Evolutionary conservation across 306 rosid species (phyloP), one percentile per base, ranked within the genome.

Genomic region (Quercus parvula): DNA sequence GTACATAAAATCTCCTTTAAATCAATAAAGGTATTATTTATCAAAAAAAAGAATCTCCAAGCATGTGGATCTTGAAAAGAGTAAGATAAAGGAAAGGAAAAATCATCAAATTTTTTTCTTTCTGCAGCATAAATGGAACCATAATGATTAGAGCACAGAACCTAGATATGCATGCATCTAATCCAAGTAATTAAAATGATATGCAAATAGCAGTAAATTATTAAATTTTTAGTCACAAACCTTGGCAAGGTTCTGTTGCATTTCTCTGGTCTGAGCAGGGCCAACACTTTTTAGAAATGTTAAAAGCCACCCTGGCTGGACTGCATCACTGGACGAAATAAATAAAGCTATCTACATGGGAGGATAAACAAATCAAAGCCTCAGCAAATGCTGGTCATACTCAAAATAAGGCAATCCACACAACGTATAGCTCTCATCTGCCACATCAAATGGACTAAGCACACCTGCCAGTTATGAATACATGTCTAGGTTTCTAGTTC

Each of bases 191-290:
- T n/a, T 38, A 20, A 30, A 1, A 20, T 64, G 8, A 69, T 13
- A 41, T 27, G 33, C 9, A 31, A 14, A 20, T 25, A 56, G 24
- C 68, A 33, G 28, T 6, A 70, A 66, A 80, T 67, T 25, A 30
- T 55, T 20, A 14, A 2, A 75, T 46, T 67, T 57, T 58, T 13
- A 75, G 79, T 66, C 75, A 88, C 91, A 58, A 58, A 95, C 99
- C 99, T 91, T 86, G 74, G 88, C 92, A 64, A 95, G 89, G 91
- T 90, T 89, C 81, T 81, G 88, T 79, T 83, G 94, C 93, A 88
- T 78, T 85, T 91, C 87, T 68, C 83, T 86, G 64, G 91, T 90
- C 69, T 76, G 87, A 58, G 89, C 71, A 66, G 87, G 87, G 61
- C 49, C 79, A 58, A 90, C 80, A 73, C 84, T 86, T 87, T 76